A percentile compares a stretch with the other conserved stretches of the same genome.
Conservation (phyloP, 176 grass and related monocot species). For the Pontederia paniculata region DNA sequence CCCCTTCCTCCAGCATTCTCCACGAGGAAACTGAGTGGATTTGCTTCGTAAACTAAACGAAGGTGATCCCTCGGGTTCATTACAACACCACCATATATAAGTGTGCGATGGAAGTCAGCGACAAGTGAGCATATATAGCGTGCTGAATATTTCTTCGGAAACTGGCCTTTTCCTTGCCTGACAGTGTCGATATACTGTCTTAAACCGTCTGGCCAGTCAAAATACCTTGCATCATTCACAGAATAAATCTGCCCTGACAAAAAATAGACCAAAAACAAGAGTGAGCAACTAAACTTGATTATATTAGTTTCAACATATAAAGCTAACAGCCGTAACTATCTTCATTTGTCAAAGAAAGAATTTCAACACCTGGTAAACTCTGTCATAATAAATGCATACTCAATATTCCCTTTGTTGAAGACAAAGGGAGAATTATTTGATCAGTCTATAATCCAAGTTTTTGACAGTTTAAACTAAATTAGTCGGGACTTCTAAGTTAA, state of each 20-base stretch:
- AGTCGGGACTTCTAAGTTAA: too few species aligned
- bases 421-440: too few species aligned
- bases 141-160: constrained; percentile 89
- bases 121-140: constrained; percentile 84
- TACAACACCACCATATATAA: constrained; percentile 73
- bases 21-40: constrained; percentile 80
- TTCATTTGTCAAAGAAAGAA: background rate
- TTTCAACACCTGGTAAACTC: too few species aligned
- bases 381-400: too few species aligned
- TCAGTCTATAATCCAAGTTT: too few species aligned
- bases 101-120: constrained; percentile 75
- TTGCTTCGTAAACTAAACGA: constrained; percentile 76
- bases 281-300: background rate
- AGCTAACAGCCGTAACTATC: background rate
- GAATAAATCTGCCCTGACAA: constrained; percentile 94
- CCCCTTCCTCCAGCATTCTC: constrained; percentile 79
- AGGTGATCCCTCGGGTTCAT: constrained; percentile 98
- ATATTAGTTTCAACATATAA: background rate
- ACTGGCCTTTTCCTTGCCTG: constrained; percentile 79
- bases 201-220: constrained; percentile 87
- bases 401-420: too few species aligned
- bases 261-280: constrained; percentile 7
- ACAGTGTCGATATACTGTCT: constrained; percentile 81
- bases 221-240: constrained; percentile 85
- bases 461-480: too few species aligned